Percentiles rank a stretch among this genome's conserved stretches.
Evolutionary conservation across 768 basidiomycete species (phyloP).

Genomic region (Psilocybe sp.): DNA sequence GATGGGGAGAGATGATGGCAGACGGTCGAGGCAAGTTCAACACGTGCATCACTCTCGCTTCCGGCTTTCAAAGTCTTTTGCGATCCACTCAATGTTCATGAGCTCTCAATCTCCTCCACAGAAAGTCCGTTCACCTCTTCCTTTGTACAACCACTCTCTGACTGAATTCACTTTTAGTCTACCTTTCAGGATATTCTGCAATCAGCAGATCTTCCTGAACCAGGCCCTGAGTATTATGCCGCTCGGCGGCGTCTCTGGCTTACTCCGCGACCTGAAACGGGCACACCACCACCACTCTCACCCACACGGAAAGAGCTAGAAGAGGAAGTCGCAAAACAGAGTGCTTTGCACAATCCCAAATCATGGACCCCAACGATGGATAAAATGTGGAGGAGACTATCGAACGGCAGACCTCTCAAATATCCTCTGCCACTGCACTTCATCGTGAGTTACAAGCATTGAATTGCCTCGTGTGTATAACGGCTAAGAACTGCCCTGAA

Average conservation of each 20-base stretch:
- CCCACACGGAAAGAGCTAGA: constrained; percentile 47
- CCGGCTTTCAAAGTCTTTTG: constrained; percentile 1
- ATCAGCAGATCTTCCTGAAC: constrained; percentile 45
- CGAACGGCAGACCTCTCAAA: constrained; percentile 56
- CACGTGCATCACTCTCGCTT: constrained; percentile 5
- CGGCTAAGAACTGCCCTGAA: no score
- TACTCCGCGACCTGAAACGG: constrained; percentile 21
- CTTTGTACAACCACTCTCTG: constrained; percentile 6
- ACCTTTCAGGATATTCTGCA: constrained; percentile 41
- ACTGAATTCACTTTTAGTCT: constrained; percentile 10
- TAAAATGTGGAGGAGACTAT: constrained; percentile 35
- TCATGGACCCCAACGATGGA: constrained; percentile 43
- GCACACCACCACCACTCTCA: constrained; percentile 23
- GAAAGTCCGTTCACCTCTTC: constrained; percentile 1
- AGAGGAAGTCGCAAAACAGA: constrained; percentile 35
- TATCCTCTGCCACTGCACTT: constrained; percentile 58
- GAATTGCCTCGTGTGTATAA: no score
- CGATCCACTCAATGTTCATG: constrained; percentile 8
- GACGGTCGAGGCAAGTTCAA: neutral
- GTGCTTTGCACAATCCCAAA: neutral
- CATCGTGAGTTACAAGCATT: constrained; percentile 45
- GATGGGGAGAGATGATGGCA: constrained; percentile 5
- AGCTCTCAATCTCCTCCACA: constrained; percentile 7
- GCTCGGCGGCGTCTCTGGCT: constrained; percentile 68
- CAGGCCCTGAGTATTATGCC: constrained; percentile 62